phyloP scores from a whole-genome alignment of 441 rosid species.

The Brassica balearica region DNA sequence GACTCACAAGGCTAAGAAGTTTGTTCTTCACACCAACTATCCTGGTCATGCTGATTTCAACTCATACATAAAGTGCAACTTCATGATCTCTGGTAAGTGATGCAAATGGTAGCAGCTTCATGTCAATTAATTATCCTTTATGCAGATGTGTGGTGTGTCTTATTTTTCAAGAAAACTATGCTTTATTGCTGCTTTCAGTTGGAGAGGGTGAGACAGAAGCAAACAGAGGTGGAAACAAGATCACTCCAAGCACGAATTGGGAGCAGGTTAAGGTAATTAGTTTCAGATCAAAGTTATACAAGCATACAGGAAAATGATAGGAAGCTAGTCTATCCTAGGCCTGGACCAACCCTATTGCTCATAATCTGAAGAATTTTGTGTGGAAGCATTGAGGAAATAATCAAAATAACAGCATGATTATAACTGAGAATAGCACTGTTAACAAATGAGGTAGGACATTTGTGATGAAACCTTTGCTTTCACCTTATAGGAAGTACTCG shows the following conservation, averaged over 20 bases:
- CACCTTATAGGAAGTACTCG: slow-evolving; percentile 77
- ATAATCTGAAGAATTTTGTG: slow-evolving; percentile 17
- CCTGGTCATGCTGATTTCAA: slow-evolving; percentile 99
- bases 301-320: slow-evolving; percentile 13
- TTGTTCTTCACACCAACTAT: slow-evolving; percentile 94
- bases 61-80: slow-evolving; percentile 95
- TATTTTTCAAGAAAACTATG: slow-evolving; percentile 10
- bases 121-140: slow-evolving; percentile 16
- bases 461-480: slow-evolving; percentile 25
- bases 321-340: slow-evolving; percentile 25
- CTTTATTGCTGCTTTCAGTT: slow-evolving; percentile 47
- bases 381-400: neutral
- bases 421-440: slow-evolving; percentile 7
- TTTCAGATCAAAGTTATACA: neutral
- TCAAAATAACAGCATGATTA: neutral
- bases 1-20: slow-evolving; percentile 94
- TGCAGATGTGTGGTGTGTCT: slow-evolving; percentile 8
- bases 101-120: slow-evolving; percentile 39
- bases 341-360: neutral
- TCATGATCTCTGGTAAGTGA: slow-evolving; percentile 67
- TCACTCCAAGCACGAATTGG: slow-evolving; percentile 92
- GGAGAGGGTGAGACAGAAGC: slow-evolving; percentile 56
- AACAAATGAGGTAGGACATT: slow-evolving; percentile 16
- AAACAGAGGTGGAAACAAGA: slow-evolving; percentile 60
- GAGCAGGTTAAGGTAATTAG: slow-evolving; percentile 88